A percentile compares a stretch with the other conserved stretches of the same genome.
These are phyloP conservation scores for Avicennia marina DNA, from an alignment of 257 asterid species.

Conservation along the genomic window DNA sequence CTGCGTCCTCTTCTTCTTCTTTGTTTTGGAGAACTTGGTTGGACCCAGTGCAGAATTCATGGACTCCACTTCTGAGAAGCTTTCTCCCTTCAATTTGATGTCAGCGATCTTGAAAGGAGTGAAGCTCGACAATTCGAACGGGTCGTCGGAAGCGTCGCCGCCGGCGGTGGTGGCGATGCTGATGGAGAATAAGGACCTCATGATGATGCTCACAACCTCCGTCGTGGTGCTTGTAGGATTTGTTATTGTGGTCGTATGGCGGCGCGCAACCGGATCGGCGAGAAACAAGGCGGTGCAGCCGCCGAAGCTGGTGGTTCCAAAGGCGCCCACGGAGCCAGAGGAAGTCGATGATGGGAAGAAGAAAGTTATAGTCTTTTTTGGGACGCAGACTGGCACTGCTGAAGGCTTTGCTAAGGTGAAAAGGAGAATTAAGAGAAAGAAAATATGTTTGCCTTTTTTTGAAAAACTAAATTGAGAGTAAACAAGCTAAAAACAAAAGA, in stretches of 20 bases:
- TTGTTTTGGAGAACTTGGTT: constrained; percentile 11
- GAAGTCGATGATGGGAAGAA: constrained; percentile 75
- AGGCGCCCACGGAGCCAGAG: constrained; percentile 48
- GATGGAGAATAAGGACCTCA: constrained; percentile 58
- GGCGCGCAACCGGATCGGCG: constrained; percentile 55
- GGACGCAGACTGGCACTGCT: constrained; percentile 98
- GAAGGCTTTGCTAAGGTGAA: constrained; percentile 96
- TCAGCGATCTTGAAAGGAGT: constrained; percentile 56
- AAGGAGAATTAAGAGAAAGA: too few relatives aligned
- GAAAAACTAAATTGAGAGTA: too few relatives aligned
- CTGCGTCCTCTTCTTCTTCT: too few relatives aligned
- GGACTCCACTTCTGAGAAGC: constrained; percentile 55
- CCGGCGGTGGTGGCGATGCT: constrained; percentile 48
- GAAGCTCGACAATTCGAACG: constrained; percentile 37
- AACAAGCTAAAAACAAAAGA: too few relatives aligned
- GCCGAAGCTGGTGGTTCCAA: constrained; percentile 37
- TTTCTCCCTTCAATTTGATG: constrained; percentile 69
- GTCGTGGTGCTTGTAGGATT: constrained; percentile 78
- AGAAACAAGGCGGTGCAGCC: constrained; percentile 37
- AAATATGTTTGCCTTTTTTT: too few relatives aligned
- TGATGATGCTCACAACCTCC: constrained; percentile 75
- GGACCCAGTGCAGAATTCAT: constrained; percentile 11
- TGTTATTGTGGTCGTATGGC: constrained; percentile 57
- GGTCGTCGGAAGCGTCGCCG: constrained; percentile 36
- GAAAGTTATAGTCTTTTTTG: constrained; percentile 70